Conservation (phyloP, 2,329 filamentous ascomycete species). For the Hypoxylon sp. region DNA sequence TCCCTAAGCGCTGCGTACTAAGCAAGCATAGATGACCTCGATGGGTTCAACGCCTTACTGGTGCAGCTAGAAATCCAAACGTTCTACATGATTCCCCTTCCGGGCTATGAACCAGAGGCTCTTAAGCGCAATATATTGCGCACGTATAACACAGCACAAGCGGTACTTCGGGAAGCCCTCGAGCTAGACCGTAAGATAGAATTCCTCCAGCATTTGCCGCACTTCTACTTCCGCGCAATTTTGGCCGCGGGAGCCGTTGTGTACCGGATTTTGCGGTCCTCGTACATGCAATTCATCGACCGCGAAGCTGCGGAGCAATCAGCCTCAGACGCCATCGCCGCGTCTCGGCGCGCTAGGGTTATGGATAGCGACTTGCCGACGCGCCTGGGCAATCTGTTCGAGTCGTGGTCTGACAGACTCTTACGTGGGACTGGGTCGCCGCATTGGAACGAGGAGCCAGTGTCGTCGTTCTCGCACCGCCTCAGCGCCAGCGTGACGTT, state of each 20-base stretch:
- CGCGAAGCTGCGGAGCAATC: conserved; percentile 45
- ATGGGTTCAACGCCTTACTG: conserved; percentile 65
- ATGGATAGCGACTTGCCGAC: conserved; percentile 65
- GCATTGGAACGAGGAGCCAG: conserved; percentile 58
- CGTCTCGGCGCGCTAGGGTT: conserved; percentile 62
- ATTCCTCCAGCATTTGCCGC: conserved; percentile 63
- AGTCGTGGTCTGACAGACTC: conserved; percentile 58
- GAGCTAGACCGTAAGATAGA: conserved; percentile 59
- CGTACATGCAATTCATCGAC: conserved; percentile 56
- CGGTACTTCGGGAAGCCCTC: conserved; percentile 61
- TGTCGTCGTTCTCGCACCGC: conserved; percentile 62
- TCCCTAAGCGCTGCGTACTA: conserved; percentile 16
- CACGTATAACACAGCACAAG: conserved; percentile 64
- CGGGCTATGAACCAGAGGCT: conserved; percentile 57
- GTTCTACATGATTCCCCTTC: conserved; percentile 66
- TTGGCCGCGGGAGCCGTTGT: conserved; percentile 64
- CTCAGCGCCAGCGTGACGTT: conserved; percentile 66
- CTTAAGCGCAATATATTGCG: conserved; percentile 64
- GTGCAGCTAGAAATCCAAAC: conserved; percentile 68
- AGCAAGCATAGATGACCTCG: conserved; percentile 58
- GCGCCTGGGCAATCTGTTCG: conserved; percentile 63
- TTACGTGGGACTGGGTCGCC: not conserved
- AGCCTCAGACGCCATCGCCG: conserved; percentile 55
- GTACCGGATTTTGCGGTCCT: conserved; percentile 63
- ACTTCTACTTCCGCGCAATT: conserved; percentile 65